Conservation (phyloP, 2,329 filamentous ascomycete species). For the Claviceps pazoutovae region DNA sequence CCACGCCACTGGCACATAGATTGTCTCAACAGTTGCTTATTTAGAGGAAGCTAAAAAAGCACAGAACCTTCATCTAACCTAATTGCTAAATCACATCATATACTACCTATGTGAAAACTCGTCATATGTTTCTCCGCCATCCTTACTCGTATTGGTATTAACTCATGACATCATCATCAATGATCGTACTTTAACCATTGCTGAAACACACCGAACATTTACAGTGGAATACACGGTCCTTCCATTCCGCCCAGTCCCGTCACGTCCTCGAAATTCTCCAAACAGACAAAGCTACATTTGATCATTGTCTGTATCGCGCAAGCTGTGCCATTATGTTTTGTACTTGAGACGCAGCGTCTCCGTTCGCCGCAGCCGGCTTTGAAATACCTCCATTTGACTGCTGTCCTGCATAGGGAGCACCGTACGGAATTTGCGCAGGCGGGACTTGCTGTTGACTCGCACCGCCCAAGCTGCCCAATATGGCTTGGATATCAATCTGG, state of each 20-base stretch:
- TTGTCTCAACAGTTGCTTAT: background rate
- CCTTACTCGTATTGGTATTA: conserved; percentile 1
- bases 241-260: background rate
- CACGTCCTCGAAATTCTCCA: too few species aligned
- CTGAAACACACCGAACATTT: background rate
- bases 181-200: background rate
- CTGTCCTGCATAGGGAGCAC: conserved; percentile 17
- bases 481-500: conserved; percentile 31
- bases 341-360: conserved; percentile 38
- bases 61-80: background rate
- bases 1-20: background rate
- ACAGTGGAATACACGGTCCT: background rate
- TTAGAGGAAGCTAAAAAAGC: background rate
- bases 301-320: conserved; percentile 45
- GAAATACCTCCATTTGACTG: conserved; percentile 15
- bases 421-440: conserved; percentile 15
- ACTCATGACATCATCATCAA: conserved; percentile 2
- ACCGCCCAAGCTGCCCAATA: conserved; percentile 27
- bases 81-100: background rate
- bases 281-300: background rate
- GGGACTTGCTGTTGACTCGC: conserved; percentile 10
- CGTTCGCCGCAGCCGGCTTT: conserved; percentile 9
- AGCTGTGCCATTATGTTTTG: conserved; percentile 65
- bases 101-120: background rate
- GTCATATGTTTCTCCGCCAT: background rate